Percentiles rank a stretch among this genome's conserved stretches.
These are phyloP conservation scores for Candida ulmi DNA, from an alignment of 805 yeast species.

Conservation along the genomic window DNA sequence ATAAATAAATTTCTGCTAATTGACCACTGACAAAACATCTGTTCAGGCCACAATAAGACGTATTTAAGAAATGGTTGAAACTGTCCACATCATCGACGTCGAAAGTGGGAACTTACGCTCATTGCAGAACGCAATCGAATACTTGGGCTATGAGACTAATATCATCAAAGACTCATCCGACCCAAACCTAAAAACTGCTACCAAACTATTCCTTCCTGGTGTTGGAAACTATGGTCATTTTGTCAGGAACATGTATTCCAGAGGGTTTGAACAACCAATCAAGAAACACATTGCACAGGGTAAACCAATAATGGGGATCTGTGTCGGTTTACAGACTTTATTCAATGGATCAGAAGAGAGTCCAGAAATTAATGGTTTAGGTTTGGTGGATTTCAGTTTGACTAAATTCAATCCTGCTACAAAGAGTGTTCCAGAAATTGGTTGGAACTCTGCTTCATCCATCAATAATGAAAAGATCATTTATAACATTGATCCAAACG, in stretches of 20 bases:
- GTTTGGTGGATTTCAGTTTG: conserved; percentile 46
- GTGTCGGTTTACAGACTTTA: conserved; percentile 92
- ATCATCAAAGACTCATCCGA: conserved; percentile 57
- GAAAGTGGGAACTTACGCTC: conserved; percentile 94
- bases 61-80: conserved; percentile 16
- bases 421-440: conserved; percentile 94
- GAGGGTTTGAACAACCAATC: conserved; percentile 64
- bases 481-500: conserved; percentile 59
- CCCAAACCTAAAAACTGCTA: conserved; percentile 42
- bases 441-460: conserved; percentile 68
- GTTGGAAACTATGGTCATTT: conserved; percentile 98
- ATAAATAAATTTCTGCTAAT: no score
- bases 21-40: no score
- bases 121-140: conserved; percentile 76
- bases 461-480: conserved; percentile 28
- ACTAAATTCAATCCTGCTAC: conserved; percentile 51
- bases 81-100: conserved; percentile 73
- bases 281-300: conserved; percentile 66
- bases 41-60: neutral
- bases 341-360: conserved; percentile 74
- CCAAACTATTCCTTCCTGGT: conserved; percentile 78
- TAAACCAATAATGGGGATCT: conserved; percentile 89
- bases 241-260: conserved; percentile 57
- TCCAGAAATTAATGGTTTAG: conserved; percentile 56
- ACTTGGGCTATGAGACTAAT: conserved; percentile 63